Percentiles rank a stretch among this genome's conserved stretches.
Conservation (phyloP, 345 rosid genomes). For the Mercurialis annua region DNA sequence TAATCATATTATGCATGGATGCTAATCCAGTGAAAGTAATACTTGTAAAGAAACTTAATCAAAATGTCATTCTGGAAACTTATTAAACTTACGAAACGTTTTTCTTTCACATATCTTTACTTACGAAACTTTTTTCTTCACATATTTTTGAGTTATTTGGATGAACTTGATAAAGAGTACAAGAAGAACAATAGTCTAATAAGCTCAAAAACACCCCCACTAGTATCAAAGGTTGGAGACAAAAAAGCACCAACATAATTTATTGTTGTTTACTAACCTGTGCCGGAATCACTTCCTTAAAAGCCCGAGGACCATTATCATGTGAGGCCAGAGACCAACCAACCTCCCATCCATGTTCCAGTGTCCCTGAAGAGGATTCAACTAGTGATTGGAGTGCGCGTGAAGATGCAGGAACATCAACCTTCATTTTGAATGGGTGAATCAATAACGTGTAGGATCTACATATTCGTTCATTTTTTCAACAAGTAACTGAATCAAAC, state of each 20-base stretch:
- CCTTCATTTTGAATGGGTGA: conserved; percentile 45
- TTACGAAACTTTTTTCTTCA: neutral
- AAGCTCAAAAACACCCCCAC: neutral
- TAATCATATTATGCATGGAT: neutral
- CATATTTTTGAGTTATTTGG: neutral
- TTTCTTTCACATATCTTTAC: no score
- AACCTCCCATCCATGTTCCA: conserved; percentile 78
- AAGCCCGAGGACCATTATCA: conserved; percentile 38
- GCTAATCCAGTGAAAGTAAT: neutral
- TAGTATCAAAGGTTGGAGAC: neutral
- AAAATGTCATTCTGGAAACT: neutral
- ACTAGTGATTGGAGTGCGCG: conserved; percentile 66
- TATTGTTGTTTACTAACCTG: conserved; percentile 27
- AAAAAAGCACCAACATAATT: neutral
- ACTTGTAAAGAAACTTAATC: neutral
- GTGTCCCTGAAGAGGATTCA: conserved; percentile 64
- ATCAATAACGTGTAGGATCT: conserved; percentile 21
- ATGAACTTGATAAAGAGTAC: neutral
- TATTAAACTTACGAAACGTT: no score
- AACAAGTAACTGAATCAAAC: neutral
- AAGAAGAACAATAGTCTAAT: neutral
- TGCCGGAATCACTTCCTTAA: conserved; percentile 28
- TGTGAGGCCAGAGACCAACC: conserved; percentile 87
- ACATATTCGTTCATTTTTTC: neutral
- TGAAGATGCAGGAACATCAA: conserved; percentile 75